Base-by-base conservation (phyloP, 331 rosid species). In the Rosa hybrid region DNA sequence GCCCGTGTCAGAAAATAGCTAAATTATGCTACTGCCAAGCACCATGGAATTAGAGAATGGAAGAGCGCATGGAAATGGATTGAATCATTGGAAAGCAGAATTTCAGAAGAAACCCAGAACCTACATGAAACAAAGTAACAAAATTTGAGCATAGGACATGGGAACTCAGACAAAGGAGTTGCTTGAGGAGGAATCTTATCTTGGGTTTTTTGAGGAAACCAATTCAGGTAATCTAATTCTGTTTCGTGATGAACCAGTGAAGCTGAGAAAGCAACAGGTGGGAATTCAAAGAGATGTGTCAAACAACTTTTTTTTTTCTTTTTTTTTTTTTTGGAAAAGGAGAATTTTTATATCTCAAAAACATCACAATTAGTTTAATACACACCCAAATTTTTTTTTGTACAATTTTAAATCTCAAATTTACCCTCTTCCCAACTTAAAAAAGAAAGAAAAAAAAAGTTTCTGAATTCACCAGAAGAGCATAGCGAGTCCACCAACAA, bases 1-100 rank as follows among this genome's bases (percentile, higher is more conserved):
- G 63, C 76, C 77, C 87, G 83, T 68, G 20, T 56, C 70, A 71
- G 83, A 87, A 76, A 84, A 82, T 48, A 65, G 17, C 20, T 63
- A 46, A 78, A 84, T 76, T 77, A 64, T 18, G 80, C 50, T 67
- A 14, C 80, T 50, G 70, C 60, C 71, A 49, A 17, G 70, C 44
- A 67, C 48, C 79, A 46, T 4, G 59, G 42, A 82, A 78, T 23
- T 70, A 50, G 34, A 34, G 39, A 34, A 34, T 34, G 4, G 39
- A 34, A 34, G 0, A 34, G 39, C 4, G 39, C 4, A 34, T 34
- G 39, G 39, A 60, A 44, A 53, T 46, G 56, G 3, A 68, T 76
- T 72, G 62, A 64, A 50, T 23, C 16, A 60, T 57, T 77, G 87
- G 84, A 74, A 83, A 75, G 53, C 39, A 30, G 46, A 70, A 62